phyloP scores from a whole-genome alignment of 2,329 filamentous ascomycete genomes.

The Nigrospora oryzae region DNA sequence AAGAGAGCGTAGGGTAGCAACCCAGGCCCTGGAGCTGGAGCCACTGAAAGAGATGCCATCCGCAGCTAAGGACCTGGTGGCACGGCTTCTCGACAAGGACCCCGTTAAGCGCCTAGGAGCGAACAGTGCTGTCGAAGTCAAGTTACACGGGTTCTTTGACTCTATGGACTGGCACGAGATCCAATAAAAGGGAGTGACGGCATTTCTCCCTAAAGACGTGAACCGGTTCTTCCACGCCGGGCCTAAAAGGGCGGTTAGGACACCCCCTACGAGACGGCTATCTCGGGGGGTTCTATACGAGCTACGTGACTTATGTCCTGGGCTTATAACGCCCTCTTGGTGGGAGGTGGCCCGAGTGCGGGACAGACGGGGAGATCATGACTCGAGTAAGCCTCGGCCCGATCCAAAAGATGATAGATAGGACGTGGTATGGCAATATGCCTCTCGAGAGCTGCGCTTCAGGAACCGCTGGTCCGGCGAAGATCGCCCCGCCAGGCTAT shows the following conservation, averaged over 20 bases:
- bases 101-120: not conserved
- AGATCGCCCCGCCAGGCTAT: not conserved
- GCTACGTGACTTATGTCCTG: too few species aligned
- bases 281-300: too few species aligned
- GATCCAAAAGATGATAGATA: not conserved
- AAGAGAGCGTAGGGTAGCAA: not conserved
- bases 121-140: not conserved
- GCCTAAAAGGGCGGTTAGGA: too few species aligned
- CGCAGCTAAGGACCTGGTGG: not conserved
- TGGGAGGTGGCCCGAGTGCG: not conserved
- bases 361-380: not conserved
- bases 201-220: too few species aligned
- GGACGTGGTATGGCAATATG: not conserved
- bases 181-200: not conserved
- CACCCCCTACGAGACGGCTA: too few species aligned
- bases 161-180: not conserved
- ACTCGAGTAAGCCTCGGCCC: not conserved
- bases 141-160: not conserved
- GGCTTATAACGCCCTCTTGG: too few species aligned
- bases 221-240: too few species aligned
- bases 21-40: too few species aligned
- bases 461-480: not conserved
- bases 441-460: not conserved
- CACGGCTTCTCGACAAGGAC: not conserved
- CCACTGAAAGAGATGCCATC: not conserved